Base-by-base conservation (phyloP, 2,329 filamentous ascomycete species). In the Arthrobotrys pseudoclavata region DNA sequence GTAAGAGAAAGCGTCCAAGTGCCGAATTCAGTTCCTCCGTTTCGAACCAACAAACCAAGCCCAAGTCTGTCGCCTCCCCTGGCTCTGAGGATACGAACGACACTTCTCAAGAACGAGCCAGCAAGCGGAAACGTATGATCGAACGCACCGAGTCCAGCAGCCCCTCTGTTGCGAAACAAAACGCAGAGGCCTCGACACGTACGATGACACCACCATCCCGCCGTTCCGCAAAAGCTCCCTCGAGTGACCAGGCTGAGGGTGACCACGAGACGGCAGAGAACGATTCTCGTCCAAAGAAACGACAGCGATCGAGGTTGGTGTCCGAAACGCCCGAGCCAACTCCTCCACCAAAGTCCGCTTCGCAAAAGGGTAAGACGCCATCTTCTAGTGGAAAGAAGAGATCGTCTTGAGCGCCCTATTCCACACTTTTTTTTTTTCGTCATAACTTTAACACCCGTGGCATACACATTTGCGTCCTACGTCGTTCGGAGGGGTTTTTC, bases 341-440 rank as follows among this genome's bases (percentile, higher is more conserved):
- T 31, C 12, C 24, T n/a, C 12, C 47, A 13, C 24, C 15, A 20
- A 37, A 37, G 10, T 13, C 52, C 1, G 15, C 18, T 57, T 37
- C 50, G 15, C 26, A 40, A 40, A 37, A 57, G 53, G n/a, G 26
- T 4, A 57, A 57, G 55, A 22, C 31, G 4, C 31, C 20, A 26
- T 40, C 53, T 7, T 29, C 48, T 5, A 24, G 52, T 29, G n/a
- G n/a, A 6, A 60, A 40, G 55, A 26, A 60, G 55, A n/a, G 13
- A 29, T 60, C 55, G 3, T 42, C 55, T 26, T 42, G 13, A 60
- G 20, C 1, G 18, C 34, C 15, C 9, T 24, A n/a, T 34, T 34
- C 18, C 3, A n/a, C 55, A 40, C 50, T 55, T 20, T n/a, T 22
- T n/a, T 50, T 24, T 12, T 9, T 7, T 50, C 47, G 1, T 47